Percentiles rank a stretch among this genome's conserved stretches.
phyloP scores from a whole-genome alignment of 192 early-diverging fungal species.

The Radiomyces spectabilis region DNA sequence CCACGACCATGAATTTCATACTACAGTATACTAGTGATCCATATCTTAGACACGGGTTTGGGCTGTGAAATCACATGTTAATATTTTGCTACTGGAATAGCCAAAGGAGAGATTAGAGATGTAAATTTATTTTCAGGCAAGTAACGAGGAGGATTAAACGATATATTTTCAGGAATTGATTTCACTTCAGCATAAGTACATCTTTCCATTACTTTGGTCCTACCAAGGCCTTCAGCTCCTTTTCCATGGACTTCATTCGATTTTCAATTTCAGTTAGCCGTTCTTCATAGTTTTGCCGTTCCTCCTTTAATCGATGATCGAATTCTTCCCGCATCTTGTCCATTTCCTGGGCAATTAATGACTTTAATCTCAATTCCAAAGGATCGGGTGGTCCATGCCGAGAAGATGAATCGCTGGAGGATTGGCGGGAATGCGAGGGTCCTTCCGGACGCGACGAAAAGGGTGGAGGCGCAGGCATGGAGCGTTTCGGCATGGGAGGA shows the following conservation, averaged over 20 bases:
- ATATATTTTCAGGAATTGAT: not conserved
- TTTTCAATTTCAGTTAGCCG: no score
- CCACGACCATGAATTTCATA: no score
- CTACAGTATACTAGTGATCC: no score
- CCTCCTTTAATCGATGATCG: slow-evolving; percentile 8
- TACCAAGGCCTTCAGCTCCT: slow-evolving; percentile 9
- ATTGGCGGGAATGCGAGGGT: not conserved
- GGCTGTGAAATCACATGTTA: not conserved
- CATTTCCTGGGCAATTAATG: slow-evolving; percentile 6
- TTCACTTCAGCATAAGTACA: not conserved
- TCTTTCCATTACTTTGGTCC: not conserved
- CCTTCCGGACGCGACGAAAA: not conserved
- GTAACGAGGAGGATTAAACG: not conserved
- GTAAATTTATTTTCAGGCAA: not conserved
- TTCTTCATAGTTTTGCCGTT: slow-evolving; percentile 5
- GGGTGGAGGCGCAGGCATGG: not conserved
- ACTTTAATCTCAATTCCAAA: slow-evolving; percentile 4
- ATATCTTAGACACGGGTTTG: not conserved
- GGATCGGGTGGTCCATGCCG: not conserved
- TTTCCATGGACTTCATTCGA: slow-evolving; percentile 13
- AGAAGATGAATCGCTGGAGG: not conserved
- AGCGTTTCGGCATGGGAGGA: not conserved
- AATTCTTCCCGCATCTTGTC: slow-evolving; percentile 17
- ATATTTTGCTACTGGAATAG: not conserved
- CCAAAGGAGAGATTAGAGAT: not conserved